phyloP scores from a whole-genome alignment of 2,329 filamentous ascomycete species.

The Beauveria brongniartii region DNA sequence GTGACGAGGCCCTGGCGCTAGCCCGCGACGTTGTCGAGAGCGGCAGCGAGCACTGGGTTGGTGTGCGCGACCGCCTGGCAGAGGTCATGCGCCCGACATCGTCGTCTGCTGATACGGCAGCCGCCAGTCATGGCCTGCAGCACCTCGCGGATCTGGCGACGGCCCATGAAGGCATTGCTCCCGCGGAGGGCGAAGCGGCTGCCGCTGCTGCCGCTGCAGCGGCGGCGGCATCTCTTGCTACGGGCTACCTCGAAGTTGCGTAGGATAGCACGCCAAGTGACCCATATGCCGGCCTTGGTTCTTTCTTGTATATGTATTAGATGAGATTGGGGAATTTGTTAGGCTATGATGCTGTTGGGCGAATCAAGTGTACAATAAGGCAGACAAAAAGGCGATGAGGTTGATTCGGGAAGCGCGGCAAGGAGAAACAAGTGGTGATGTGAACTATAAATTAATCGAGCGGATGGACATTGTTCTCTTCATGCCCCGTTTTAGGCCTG shows the following conservation, averaged over 20 bases:
- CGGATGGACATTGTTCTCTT: neutral
- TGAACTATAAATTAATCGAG: neutral
- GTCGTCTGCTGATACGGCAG: conserved; percentile 25
- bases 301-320: neutral
- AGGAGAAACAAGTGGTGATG: neutral
- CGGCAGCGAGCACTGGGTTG: conserved; percentile 47
- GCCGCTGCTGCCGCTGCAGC: conserved; percentile 19
- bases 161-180: conserved; percentile 28
- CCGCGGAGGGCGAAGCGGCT: conserved; percentile 18
- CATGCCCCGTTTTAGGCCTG: neutral
- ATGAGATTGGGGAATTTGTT: neutral
- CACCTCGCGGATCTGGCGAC: conserved; percentile 52
- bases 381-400: neutral
- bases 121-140: conserved; percentile 48
- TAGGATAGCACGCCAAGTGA: conserved; percentile 2
- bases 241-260: conserved; percentile 28
- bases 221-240: conserved; percentile 25
- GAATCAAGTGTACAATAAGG: neutral
- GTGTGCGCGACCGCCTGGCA: conserved; percentile 37
- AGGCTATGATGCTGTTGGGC: neutral
- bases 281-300: neutral
- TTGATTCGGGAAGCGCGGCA: neutral
- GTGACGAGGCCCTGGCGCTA: conserved; percentile 47
- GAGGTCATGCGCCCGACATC: conserved; percentile 28
- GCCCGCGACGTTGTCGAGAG: conserved; percentile 49